Evolutionary conservation across 768 basidiomycete genomes (phyloP).

Genomic region (Xerocomellus intermedius): DNA sequence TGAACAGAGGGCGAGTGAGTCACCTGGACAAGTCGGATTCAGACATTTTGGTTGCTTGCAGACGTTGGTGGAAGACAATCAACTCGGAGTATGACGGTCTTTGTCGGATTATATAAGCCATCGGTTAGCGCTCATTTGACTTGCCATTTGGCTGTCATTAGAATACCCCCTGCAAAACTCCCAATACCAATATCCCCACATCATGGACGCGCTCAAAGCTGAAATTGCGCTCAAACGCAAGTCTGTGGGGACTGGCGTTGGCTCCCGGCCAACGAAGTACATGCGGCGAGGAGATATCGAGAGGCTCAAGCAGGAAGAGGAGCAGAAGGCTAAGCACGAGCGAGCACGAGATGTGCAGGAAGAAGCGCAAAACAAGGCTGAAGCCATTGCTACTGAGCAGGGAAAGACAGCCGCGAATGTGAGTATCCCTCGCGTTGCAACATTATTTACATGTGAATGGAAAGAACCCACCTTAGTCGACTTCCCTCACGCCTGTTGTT

Average conservation of each 20-base stretch:
- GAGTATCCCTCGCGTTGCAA: constrained; percentile 25
- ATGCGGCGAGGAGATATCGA: constrained; percentile 91
- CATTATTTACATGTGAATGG: constrained; percentile 42
- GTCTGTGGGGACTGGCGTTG: constrained; percentile 48
- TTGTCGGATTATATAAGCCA: constrained; percentile 35
- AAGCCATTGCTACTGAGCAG: constrained; percentile 18
- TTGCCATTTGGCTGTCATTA: not conserved
- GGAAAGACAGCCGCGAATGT: constrained; percentile 41
- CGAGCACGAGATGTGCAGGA: constrained; percentile 35
- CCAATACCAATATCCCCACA: not conserved
- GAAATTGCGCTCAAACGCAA: constrained; percentile 90
- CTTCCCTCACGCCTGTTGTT: constrained; percentile 39
- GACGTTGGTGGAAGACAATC: constrained; percentile 41
- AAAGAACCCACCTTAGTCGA: constrained; percentile 43
- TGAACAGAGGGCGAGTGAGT: constrained; percentile 1
- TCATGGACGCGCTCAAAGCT: constrained; percentile 89
- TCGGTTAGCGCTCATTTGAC: not conserved
- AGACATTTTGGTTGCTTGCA: constrained; percentile 54
- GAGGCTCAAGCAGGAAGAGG: constrained; percentile 51
- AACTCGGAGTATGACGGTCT: constrained; percentile 31
- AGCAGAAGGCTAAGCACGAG: constrained; percentile 33
- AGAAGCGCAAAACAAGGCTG: constrained; percentile 18
- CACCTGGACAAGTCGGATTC: constrained; percentile 58
- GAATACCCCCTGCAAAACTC: not conserved
- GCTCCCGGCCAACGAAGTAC: constrained; percentile 73